phyloP scores from a whole-genome alignment of 108 stramenopile genomes.

The Fistulifera pelliculosa region DNA sequence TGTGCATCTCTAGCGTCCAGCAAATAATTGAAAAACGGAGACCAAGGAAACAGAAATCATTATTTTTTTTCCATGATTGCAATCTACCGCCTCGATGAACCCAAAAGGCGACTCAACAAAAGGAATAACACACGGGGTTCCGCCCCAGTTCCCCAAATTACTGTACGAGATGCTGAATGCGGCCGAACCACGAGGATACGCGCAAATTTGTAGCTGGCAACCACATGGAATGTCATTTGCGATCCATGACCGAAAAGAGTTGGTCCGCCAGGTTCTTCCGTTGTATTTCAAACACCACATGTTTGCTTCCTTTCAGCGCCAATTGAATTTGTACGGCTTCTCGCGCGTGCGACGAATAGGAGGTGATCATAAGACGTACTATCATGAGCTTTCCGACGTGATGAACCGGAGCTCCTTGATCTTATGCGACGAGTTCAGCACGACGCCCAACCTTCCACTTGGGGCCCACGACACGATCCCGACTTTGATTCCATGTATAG shows the following conservation, averaged over 20 bases:
- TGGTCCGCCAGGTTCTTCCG: constrained; percentile 42
- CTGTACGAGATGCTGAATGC: constrained; percentile 16
- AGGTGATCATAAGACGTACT: neutral
- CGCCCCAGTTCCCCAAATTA: constrained; percentile 17
- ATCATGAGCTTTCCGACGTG: too few relatives aligned
- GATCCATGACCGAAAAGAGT: constrained; percentile 38
- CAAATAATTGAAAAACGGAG: too few relatives aligned
- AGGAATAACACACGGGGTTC: neutral
- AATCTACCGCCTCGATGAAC: too few relatives aligned
- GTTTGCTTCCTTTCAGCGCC: constrained; percentile 25
- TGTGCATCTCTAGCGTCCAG: too few relatives aligned
- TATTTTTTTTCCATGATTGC: too few relatives aligned
- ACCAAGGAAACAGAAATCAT: too few relatives aligned
- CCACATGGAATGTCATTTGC: constrained; percentile 40
- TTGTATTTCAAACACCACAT: constrained; percentile 21
- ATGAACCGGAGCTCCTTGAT: too few relatives aligned
- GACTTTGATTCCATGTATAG: too few relatives aligned
- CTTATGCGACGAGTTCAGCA: too few relatives aligned
- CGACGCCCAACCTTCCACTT: too few relatives aligned
- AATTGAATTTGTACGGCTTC: constrained; percentile 31
- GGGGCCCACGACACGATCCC: too few relatives aligned
- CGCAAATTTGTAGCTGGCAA: constrained; percentile 42
- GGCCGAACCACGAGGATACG: constrained; percentile 11
- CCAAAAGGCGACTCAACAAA: too few relatives aligned
- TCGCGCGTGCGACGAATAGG: neutral